These are phyloP conservation scores for Scedosporium minutisporum DNA, from an alignment of 2,329 filamentous ascomycete genomes.

Conservation along the genomic window DNA sequence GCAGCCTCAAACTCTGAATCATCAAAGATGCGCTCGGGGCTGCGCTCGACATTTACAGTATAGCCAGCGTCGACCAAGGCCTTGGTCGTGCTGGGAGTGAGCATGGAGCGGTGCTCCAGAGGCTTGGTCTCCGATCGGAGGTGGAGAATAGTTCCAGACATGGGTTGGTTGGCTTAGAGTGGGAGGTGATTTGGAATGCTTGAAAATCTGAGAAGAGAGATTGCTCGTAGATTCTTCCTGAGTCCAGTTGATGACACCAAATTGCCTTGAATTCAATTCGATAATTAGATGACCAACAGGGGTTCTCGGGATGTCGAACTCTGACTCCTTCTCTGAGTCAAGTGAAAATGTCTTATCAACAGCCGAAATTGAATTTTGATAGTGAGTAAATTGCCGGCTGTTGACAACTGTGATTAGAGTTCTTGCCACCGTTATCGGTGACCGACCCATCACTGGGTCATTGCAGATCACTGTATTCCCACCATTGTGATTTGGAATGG, in stretches of 20 bases:
- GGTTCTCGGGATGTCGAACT: background rate
- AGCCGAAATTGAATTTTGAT: background rate
- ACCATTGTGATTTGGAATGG: too few species aligned
- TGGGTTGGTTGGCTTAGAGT: slow-evolving; percentile 7
- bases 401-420: background rate
- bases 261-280: background rate
- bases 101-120: slow-evolving; percentile 41
- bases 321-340: background rate
- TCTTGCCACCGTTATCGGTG: too few species aligned
- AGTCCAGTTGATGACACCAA: background rate
- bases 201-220: background rate
- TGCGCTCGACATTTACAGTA: slow-evolving; percentile 55
- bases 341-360: background rate
- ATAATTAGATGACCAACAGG: background rate
- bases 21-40: slow-evolving; percentile 53
- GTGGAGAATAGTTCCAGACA: slow-evolving; percentile 25
- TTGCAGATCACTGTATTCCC: too few species aligned
- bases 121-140: slow-evolving; percentile 47
- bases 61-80: slow-evolving; percentile 58
- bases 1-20: slow-evolving; percentile 49
- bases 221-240: background rate
- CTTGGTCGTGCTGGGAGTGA: slow-evolving; percentile 27
- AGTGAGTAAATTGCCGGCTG: background rate
- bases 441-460: too few species aligned
- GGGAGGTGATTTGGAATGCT: background rate